Conservation (phyloP, 148 eudicot species). For the Hydrangea macrophylla region DNA sequence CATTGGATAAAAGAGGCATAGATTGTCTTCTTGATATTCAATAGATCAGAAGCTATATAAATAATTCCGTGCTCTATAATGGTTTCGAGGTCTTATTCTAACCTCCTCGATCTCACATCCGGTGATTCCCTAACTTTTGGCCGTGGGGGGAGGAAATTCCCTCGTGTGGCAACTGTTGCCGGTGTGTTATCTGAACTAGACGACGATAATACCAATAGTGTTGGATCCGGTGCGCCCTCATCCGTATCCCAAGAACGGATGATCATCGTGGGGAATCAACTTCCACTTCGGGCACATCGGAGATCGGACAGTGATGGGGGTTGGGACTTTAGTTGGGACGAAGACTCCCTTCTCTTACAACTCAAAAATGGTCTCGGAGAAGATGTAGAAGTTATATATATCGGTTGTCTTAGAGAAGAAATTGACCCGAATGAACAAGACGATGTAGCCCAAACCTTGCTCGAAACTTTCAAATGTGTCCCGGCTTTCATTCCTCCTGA, state of each 20-base stretch:
- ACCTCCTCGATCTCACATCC: constrained; percentile 70
- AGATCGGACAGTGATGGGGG: constrained; percentile 42
- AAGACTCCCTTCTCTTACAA: constrained; percentile 80
- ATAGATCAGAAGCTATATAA: not conserved
- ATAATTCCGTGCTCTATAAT: constrained; percentile 24
- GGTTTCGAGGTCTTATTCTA: constrained; percentile 78
- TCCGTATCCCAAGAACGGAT: constrained; percentile 61
- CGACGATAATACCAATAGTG: constrained; percentile 56
- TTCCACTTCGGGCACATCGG: constrained; percentile 58
- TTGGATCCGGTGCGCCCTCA: constrained; percentile 67
- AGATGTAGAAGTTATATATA: constrained; percentile 68
- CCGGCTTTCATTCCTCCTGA: constrained; percentile 82
- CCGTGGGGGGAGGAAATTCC: constrained; percentile 53
- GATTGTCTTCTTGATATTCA: constrained; percentile 2
- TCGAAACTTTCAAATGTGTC: constrained; percentile 71
- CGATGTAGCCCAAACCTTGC: constrained; percentile 66
- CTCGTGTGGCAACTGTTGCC: constrained; percentile 65
- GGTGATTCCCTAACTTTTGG: constrained; percentile 41
- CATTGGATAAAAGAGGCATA: constrained; percentile 18
- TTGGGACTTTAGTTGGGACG: constrained; percentile 83
- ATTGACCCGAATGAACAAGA: constrained; percentile 65
- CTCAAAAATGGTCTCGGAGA: constrained; percentile 76
- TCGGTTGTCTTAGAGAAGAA: constrained; percentile 70
- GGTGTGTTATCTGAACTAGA: constrained; percentile 69
- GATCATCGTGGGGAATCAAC: constrained; percentile 84